phyloP scores from a whole-genome alignment of 2,329 filamentous ascomycete species.

The Colletotrichum eleusines region DNA sequence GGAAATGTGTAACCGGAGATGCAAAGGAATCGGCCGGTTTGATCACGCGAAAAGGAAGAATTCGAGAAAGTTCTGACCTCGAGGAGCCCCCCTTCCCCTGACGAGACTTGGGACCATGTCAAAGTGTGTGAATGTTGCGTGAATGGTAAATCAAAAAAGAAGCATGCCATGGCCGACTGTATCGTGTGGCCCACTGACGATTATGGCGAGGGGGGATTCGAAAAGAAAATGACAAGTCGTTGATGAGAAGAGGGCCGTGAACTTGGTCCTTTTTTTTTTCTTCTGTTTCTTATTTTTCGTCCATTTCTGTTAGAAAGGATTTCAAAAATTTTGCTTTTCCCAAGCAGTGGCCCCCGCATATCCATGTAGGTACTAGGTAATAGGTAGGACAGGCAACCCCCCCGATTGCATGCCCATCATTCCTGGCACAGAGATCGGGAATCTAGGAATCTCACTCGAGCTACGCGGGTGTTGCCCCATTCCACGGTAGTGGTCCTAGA shows the following conservation, averaged over 20 bases:
- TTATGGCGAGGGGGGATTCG: neutral
- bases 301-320: conserved; percentile 8
- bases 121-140: neutral
- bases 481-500: conserved; percentile 30
- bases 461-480: conserved; percentile 35
- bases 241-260: neutral
- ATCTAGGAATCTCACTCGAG: conserved; percentile 8
- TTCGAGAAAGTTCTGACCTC: conserved; percentile 1
- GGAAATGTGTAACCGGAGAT: conserved; percentile 21
- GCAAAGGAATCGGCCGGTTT: conserved; percentile 21
- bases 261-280: neutral
- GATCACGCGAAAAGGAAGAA: conserved; percentile 21
- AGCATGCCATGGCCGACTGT: neutral
- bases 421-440: conserved; percentile 23
- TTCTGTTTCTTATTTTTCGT: neutral
- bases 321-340: conserved; percentile 24
- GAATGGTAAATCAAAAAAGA: neutral
- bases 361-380: conserved; percentile 2
- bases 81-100: neutral
- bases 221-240: neutral
- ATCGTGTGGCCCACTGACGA: neutral
- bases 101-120: neutral
- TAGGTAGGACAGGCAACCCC: conserved; percentile 1
- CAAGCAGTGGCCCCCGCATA: conserved; percentile 21
- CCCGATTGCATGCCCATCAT: conserved; percentile 5